A percentile compares a stretch with the other conserved stretches of the same genome.
These are phyloP conservation scores for Cyclotella cryptica DNA, from an alignment of 108 stramenopile genomes.

Conservation along the genomic window DNA sequence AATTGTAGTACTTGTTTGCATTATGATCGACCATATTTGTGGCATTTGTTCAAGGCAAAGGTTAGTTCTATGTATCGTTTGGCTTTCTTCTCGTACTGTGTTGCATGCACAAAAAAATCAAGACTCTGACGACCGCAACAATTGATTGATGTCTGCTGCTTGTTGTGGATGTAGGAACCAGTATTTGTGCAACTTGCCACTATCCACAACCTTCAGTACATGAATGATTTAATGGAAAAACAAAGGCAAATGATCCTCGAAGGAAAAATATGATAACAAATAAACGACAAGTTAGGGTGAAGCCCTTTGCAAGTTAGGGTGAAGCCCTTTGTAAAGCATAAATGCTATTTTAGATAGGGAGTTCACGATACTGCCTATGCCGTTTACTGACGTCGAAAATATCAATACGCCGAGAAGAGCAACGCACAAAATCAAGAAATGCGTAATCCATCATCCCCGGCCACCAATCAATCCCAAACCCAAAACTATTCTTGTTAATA, in stretches of 20 bases:
- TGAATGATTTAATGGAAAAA: constrained; percentile 89
- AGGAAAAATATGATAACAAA: constrained; percentile 68
- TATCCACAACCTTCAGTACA: constrained; percentile 92
- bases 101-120: too few species aligned
- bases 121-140: too few species aligned
- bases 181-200: constrained; percentile 77
- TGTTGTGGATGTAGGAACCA: constrained; percentile 60
- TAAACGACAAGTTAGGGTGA: neutral
- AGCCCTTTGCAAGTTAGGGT: neutral
- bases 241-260: constrained; percentile 87
- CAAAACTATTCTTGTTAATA: neutral
- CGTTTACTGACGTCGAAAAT: too few species aligned
- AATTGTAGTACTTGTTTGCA: constrained; percentile 81
- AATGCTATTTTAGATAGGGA: too few species aligned
- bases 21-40: constrained; percentile 90
- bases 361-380: too few species aligned
- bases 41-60: constrained; percentile 93
- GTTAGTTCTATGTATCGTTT: constrained; percentile 18
- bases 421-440: neutral
- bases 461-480: neutral
- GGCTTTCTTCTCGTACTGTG: too few species aligned
- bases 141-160: neutral
- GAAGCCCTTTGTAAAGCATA: too few species aligned
- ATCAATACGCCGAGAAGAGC: too few species aligned
- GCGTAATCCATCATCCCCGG: neutral